Percentiles rank a stretch among this genome's conserved stretches.
Evolutionary conservation across 2,329 filamentous ascomycete species (phyloP).

Genomic region (Colletotrichum sp.): DNA sequence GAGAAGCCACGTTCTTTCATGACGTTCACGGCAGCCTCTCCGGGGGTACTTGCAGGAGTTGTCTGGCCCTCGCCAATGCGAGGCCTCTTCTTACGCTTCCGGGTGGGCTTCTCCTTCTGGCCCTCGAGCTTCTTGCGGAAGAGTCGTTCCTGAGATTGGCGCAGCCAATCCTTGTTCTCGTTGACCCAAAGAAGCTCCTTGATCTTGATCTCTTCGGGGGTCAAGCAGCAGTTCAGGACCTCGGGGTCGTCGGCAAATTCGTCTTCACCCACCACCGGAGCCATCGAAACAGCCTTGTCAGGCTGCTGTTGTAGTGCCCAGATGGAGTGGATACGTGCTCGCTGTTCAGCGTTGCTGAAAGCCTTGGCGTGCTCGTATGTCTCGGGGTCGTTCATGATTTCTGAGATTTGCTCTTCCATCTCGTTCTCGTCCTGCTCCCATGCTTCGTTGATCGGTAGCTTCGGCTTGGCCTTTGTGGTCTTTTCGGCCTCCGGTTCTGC

Average conservation of each 20-base stretch:
- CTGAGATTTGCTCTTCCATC: conserved; percentile 73
- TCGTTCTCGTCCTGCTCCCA: conserved; percentile 68
- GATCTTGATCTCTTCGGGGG: conserved; percentile 73
- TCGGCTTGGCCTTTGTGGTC: conserved; percentile 35
- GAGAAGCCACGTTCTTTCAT: conserved; percentile 72
- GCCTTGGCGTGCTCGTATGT: conserved; percentile 60
- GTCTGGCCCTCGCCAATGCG: conserved; percentile 69
- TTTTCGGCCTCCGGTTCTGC: background rate
- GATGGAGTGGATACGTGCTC: conserved; percentile 58
- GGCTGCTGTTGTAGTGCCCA: conserved; percentile 55
- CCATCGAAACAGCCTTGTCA: conserved; percentile 57
- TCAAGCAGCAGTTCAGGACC: conserved; percentile 79
- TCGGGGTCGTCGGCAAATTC: conserved; percentile 93
- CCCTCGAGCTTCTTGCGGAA: conserved; percentile 73
- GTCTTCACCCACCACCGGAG: conserved; percentile 72
- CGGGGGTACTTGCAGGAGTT: conserved; percentile 69
- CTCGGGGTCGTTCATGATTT: conserved; percentile 68
- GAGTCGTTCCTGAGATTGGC: conserved; percentile 82
- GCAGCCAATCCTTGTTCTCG: conserved; percentile 92
- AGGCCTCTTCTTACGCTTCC: conserved; percentile 59
- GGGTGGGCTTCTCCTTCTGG: conserved; percentile 60
- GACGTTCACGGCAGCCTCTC: conserved; percentile 71
- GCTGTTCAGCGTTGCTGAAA: conserved; percentile 62
- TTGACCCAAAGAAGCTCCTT: conserved; percentile 96
- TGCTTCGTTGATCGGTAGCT: conserved; percentile 64